Evolutionary conservation across 441 rosid genomes (phyloP), one percentile per base, ranked within the genome.

Genomic region (Gossypium davidsonii): DNA sequence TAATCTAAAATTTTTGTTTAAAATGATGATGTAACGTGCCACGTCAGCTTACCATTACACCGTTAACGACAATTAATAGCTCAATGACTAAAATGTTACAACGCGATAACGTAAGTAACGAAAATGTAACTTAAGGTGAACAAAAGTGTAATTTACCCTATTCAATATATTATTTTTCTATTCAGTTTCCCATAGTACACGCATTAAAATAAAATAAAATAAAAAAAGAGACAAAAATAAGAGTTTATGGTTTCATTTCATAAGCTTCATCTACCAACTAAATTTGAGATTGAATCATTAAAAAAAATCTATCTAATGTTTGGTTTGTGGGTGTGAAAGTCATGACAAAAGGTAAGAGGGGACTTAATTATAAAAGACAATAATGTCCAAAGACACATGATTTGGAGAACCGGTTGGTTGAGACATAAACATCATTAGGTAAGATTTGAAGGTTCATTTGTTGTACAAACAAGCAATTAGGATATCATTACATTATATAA

Each of bases 381-480:
- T n/a, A 60, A 4, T 60, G 75, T 59, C 21, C 34, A 0, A 28
- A 28, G 34, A 28, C 1, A 65, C 71, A 71, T 75, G 76, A 62
- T 49, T 53, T 11, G 20, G 42, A 28, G 6, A 61, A 31, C 17
- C 1, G 39, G 84, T 82, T 75, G 82, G 90, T 83, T 79, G 70
- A 73, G 75, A 21, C 78, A 72, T 86, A 67, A 74, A 31, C 91
- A 83, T 83, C 90, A 84, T 80, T 84, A 86, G 90, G 90, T 86
- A 79, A 69, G 78, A 61, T 11, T 44, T 20, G 6, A 67, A 60
- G 18, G 49, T 71, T 61, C 15, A 72, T 48, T 44, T 44, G 49
- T 11, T 44, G 49, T 44, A 44, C 4, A 44, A 44, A 78, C 75
- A 61, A 61, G 66, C 66, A 61, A 61, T 61, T 61, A 5, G 48